A percentile compares a stretch with the other conserved stretches of the same genome.
These are phyloP conservation scores for Barnettozyma californica DNA, from an alignment of 805 yeast species.

Conservation along the genomic window DNA sequence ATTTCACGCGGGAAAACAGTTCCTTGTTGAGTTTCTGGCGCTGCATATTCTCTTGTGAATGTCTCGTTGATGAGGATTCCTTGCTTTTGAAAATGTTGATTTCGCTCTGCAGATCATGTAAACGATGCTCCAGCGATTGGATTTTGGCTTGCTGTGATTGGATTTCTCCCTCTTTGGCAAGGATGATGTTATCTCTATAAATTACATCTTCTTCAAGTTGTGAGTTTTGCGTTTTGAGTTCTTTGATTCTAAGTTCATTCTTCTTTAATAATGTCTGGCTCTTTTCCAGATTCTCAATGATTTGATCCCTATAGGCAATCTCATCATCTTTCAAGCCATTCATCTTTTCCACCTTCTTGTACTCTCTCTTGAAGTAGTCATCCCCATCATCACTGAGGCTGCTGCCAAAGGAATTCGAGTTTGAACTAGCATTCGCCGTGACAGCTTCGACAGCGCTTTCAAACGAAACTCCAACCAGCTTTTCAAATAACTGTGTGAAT, in stretches of 20 bases:
- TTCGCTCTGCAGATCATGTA: constrained; percentile 7
- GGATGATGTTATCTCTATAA: constrained; percentile 20
- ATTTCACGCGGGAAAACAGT: constrained; percentile 15
- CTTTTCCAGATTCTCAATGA: constrained; percentile 19
- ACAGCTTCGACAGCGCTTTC: constrained; percentile 23
- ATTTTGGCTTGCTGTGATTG: constrained; percentile 8
- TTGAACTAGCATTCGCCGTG: neutral
- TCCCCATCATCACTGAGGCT: neutral
- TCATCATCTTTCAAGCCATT: constrained; percentile 23
- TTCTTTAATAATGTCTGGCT: constrained; percentile 9
- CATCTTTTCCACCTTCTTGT: constrained; percentile 15
- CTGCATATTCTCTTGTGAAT: constrained; percentile 1
- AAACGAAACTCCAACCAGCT: constrained; percentile 29
- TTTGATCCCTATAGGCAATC: constrained; percentile 21
- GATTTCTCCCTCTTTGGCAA: constrained; percentile 13
- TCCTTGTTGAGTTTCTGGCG: constrained; percentile 13
- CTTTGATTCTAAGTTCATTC: constrained; percentile 7
- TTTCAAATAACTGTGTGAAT: constrained; percentile 27
- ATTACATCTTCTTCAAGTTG: constrained; percentile 21
- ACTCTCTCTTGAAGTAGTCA: constrained; percentile 19
- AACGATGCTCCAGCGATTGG: constrained; percentile 7
- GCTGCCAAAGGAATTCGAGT: neutral
- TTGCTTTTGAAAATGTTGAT: constrained; percentile 10
- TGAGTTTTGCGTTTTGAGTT: constrained; percentile 3
- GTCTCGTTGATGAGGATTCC: constrained; percentile 2